phyloP scores from a whole-genome alignment of 805 yeast genomes.

The Torulaspora maleeae region DNA sequence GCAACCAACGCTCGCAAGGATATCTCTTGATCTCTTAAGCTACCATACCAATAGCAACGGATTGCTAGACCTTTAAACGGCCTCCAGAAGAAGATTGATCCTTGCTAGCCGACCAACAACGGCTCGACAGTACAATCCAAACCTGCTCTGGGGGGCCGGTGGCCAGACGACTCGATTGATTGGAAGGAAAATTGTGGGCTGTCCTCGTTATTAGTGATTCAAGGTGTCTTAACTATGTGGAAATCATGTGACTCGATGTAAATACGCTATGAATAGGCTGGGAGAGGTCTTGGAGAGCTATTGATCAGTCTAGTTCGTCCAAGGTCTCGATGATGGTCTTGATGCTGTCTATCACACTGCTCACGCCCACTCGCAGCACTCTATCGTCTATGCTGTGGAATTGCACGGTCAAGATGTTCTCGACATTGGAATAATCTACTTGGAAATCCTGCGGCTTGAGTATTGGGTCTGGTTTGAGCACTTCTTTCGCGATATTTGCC shows the following conservation, averaged over 20 bases:
- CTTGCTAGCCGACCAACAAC: background rate
- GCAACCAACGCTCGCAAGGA: too few species aligned
- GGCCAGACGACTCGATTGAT: background rate
- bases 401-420: conserved; percentile 38
- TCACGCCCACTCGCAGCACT: conserved; percentile 76
- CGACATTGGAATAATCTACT: conserved; percentile 42
- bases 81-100: background rate
- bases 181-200: background rate
- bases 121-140: background rate
- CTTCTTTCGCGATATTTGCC: conserved; percentile 57
- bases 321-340: conserved; percentile 76
- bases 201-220: background rate
- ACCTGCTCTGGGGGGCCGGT: background rate
- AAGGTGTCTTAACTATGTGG: background rate
- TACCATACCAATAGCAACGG: background rate
- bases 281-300: background rate
- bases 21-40: too few species aligned
- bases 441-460: conserved; percentile 61
- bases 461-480: conserved; percentile 76
- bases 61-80: background rate
- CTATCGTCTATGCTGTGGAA: conserved; percentile 68
- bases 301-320: conserved; percentile 43
- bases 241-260: background rate
- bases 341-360: conserved; percentile 70
- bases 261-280: background rate